Evolutionary conservation across 257 asterid species (phyloP), one percentile per base, ranked within the genome.

Genomic region (Salvia hispanica): DNA sequence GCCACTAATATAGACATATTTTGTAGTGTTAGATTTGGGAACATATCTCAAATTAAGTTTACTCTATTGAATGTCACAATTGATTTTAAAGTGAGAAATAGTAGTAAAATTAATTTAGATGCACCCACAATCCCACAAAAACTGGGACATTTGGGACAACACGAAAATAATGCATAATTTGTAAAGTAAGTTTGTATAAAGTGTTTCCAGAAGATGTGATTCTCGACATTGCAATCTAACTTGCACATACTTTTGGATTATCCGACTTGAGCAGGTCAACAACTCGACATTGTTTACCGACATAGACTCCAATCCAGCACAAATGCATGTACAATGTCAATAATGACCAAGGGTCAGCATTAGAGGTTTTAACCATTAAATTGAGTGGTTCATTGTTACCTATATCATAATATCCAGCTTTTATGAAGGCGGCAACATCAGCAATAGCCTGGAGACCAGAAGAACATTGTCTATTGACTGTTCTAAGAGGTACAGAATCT

Each of bases 371-470:
- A 44, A 52, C 9, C 18, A 31, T 7, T 15, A 14, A 50, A 57
- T 46, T 55, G 51, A 59, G 62, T 4, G 69, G 66, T 14, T 58
- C 28, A 18, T 1, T 42, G 13, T 28, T 82, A 91, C 97, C 97
- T 61, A 89, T 89, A 50, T 91, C 95, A 56, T 91, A 91, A 76
- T 85, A 87, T 68, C 98, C 98, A 36, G 95, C 91, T 91, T 83
- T 72, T 72, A 91, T 91, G 76, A 82, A 88, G 72, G 95, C 96
- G 75, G 96, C 96, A 3, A 92, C 95, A 79, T 92, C 98, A 62
- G 95, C 96, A 71, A 92, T 96, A 39, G 96, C 96, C 76, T 92
- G 98, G 66, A 92, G 92, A 70, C 98, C 96, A 69, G 96, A 92
- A 13, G 96, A 92, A 74, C 98, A 89, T 77, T 92, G 96, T 64